phyloP scores from a whole-genome alignment of 208 protist genomes.

The Wallacemonas collosoma region DNA sequence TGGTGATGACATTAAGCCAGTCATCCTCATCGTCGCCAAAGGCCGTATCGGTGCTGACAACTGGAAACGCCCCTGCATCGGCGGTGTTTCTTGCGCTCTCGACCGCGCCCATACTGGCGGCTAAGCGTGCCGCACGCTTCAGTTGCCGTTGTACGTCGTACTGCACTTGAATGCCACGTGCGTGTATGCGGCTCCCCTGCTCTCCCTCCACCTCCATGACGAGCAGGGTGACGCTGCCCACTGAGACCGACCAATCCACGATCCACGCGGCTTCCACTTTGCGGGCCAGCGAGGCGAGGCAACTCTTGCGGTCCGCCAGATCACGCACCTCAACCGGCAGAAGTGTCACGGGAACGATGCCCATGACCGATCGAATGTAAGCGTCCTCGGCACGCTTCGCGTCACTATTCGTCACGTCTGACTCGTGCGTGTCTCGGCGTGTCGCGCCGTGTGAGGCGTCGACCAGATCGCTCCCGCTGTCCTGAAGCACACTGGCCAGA shows the following conservation, averaged over 20 bases:
- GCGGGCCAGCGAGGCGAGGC: constrained; percentile 23
- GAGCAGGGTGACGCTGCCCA: constrained; percentile 26
- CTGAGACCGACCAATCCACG: constrained; percentile 29
- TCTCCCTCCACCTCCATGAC: constrained; percentile 22
- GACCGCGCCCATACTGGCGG: constrained; percentile 10
- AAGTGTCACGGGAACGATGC: constrained; percentile 1
- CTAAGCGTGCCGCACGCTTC: background rate
- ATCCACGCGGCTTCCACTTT: constrained; percentile 30
- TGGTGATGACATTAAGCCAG: constrained; percentile 38
- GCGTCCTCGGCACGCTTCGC: background rate
- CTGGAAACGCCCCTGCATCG: constrained; percentile 1
- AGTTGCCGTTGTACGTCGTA: constrained; percentile 16
- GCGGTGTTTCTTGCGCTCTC: background rate
- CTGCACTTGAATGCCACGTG: constrained; percentile 3
- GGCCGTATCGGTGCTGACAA: background rate
- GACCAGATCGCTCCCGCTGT: background rate
- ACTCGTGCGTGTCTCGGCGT: too few relatives aligned
- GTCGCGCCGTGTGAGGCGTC: background rate
- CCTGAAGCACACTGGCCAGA: background rate
- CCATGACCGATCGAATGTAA: background rate
- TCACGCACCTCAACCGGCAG: constrained; percentile 17
- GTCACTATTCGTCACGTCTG: too few relatives aligned
- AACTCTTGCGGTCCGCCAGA: constrained; percentile 10
- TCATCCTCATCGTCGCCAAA: constrained; percentile 34
- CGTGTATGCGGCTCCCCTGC: constrained; percentile 12